A percentile compares a stretch with the other conserved stretches of the same genome.
Conservation (phyloP, 495 filamentous ascomycete species). For the Massariosphaeria phaeospora region DNA sequence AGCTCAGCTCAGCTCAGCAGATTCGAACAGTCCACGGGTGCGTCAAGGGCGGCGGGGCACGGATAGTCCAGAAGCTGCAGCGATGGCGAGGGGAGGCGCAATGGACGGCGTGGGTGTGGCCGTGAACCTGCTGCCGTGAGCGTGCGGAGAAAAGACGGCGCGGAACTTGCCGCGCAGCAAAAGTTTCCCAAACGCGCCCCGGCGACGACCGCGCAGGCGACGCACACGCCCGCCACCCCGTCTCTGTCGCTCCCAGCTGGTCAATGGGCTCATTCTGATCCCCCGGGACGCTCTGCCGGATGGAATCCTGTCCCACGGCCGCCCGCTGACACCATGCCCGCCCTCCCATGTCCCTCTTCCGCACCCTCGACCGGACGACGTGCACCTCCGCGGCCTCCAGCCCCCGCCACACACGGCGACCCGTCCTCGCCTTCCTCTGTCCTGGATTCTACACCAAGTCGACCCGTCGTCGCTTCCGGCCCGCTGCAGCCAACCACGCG, state of each 20-base stretch:
- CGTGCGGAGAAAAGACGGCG: constrained; percentile 19
- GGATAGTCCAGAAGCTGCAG: no score
- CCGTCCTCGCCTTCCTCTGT: constrained; percentile 43
- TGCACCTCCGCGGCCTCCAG: constrained; percentile 47
- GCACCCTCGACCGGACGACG: constrained; percentile 48
- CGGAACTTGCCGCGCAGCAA: constrained; percentile 16
- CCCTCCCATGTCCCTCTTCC: constrained; percentile 60
- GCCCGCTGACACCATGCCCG: constrained; percentile 55
- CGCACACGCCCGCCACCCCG: background rate
- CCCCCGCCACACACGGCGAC: constrained; percentile 47
- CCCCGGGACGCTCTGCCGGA: background rate
- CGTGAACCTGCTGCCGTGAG: background rate
- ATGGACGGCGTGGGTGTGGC: background rate
- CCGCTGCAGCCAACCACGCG: background rate
- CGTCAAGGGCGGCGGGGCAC: no score
- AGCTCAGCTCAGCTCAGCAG: no score
- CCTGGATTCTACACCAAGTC: constrained; percentile 21
- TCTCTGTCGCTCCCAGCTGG: background rate
- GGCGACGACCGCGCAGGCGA: background rate
- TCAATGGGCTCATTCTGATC: constrained; percentile 14
- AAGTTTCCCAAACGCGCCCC: constrained; percentile 15
- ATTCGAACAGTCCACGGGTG: no score
- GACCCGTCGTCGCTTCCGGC: constrained; percentile 8
- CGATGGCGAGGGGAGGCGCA: background rate
- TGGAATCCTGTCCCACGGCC: background rate